Evolutionary conservation across 2,329 filamentous ascomycete genomes (phyloP).

Genomic region (Amesomyces nigricolor): DNA sequence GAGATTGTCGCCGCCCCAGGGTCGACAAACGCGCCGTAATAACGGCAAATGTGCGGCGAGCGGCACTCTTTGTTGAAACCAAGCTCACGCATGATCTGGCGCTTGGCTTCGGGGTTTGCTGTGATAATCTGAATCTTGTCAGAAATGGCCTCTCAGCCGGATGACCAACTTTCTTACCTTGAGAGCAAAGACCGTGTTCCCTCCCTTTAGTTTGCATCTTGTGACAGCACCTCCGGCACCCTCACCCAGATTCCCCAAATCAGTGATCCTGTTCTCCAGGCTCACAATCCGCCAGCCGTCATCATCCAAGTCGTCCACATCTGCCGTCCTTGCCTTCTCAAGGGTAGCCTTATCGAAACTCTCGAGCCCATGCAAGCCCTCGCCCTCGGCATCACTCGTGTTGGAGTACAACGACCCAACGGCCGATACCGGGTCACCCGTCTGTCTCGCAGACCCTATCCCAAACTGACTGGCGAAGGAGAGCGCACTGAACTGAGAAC

Average conservation of each 20-base stretch:
- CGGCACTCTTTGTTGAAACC: conserved; percentile 98
- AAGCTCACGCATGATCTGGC: conserved; percentile 92
- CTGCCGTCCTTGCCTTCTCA: conserved; percentile 75
- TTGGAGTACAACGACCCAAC: conserved; percentile 82
- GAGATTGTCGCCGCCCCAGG: conserved; percentile 94
- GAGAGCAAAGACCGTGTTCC: conserved; percentile 90
- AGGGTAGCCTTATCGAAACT: conserved; percentile 74
- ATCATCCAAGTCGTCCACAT: conserved; percentile 92
- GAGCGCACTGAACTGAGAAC: conserved; percentile 77
- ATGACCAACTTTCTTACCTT: conserved; percentile 56
- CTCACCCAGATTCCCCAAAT: conserved; percentile 86
- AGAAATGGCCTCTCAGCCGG: background rate
- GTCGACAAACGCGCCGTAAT: conserved; percentile 96
- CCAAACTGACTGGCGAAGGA: conserved; percentile 72
- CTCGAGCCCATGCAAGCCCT: conserved; percentile 70
- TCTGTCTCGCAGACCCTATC: conserved; percentile 59
- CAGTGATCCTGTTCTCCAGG: conserved; percentile 77
- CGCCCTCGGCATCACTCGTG: conserved; percentile 63
- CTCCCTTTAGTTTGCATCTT: conserved; percentile 78
- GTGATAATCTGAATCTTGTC: conserved; percentile 71
- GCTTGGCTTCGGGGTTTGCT: conserved; percentile 96
- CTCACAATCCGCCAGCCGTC: conserved; percentile 93
- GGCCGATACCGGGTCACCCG: conserved; percentile 76
- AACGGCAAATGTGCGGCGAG: conserved; percentile 92
- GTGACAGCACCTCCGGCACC: conserved; percentile 95